phyloP scores from a whole-genome alignment of 116 monocot genomes.

The Papilionanthe hybrid region DNA sequence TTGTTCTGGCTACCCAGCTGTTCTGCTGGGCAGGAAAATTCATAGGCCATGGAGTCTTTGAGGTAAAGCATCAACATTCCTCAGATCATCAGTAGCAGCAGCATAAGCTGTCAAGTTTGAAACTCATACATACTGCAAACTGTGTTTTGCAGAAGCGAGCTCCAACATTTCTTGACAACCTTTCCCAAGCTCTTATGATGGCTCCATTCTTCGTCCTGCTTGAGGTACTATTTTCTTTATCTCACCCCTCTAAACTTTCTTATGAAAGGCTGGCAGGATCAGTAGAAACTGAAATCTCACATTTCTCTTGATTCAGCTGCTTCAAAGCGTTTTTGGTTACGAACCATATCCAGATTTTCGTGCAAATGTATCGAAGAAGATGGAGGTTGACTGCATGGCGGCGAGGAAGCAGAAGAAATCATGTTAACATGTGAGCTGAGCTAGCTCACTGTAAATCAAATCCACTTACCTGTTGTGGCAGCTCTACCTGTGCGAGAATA shows the following conservation, averaged over 20 bases:
- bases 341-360: constrained; percentile 43
- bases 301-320: constrained; percentile 10
- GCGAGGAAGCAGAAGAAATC: constrained; percentile 20
- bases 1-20: constrained; percentile 56
- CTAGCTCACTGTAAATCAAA: too few relatives aligned
- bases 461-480: too few relatives aligned
- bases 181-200: constrained; percentile 74
- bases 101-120: not conserved
- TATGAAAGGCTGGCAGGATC: not conserved
- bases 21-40: constrained; percentile 68
- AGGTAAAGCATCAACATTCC: constrained; percentile 37
- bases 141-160: constrained; percentile 54
- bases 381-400: constrained; percentile 28
- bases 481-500: too few relatives aligned
- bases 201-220: constrained; percentile 86
- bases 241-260: not conserved
- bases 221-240: constrained; percentile 42
- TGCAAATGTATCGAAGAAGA: constrained; percentile 12
- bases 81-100: not conserved
- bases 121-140: not conserved
- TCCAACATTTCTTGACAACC: constrained; percentile 79
- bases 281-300: not conserved
- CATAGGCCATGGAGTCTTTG: constrained; percentile 86
- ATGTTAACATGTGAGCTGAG: not conserved
- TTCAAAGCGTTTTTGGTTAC: constrained; percentile 19